These are phyloP conservation scores for Ochetophila trinervis DNA, from an alignment of 306 rosid species.

Conservation along the genomic window DNA sequence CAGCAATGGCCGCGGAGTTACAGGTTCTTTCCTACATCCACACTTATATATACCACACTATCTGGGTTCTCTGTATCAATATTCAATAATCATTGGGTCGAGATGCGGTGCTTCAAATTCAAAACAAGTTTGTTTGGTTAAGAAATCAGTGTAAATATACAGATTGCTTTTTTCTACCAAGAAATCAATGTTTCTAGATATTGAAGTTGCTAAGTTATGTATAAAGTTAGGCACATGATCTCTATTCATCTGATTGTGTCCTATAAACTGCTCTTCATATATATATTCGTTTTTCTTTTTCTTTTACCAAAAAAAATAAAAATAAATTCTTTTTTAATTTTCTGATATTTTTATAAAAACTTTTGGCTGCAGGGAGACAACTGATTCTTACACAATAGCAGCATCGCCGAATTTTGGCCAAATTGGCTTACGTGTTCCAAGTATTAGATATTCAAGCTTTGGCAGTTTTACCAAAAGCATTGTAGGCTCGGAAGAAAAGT, in stretches of 20 bases:
- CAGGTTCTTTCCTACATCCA: slow-evolving; percentile 28
- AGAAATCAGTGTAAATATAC: too few species aligned
- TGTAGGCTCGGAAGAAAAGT: slow-evolving; percentile 47
- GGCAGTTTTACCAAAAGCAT: slow-evolving; percentile 31
- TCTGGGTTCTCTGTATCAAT: background rate
- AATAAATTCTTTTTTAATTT: too few species aligned
- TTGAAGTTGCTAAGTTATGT: too few species aligned
- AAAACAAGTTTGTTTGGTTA: too few species aligned
- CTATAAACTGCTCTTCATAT: too few species aligned
- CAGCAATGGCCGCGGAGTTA: slow-evolving; percentile 83
- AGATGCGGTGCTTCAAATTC: too few species aligned
- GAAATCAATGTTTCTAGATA: too few species aligned
- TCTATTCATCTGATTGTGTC: too few species aligned
- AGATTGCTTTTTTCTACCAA: too few species aligned
- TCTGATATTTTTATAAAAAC: background rate
- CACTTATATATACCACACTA: background rate
- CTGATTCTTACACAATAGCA: slow-evolving; percentile 69
- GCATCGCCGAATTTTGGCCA: slow-evolving; percentile 63
- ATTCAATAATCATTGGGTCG: background rate
- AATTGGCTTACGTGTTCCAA: slow-evolving; percentile 37
- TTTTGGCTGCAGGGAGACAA: slow-evolving; percentile 55
- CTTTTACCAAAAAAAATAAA: too few species aligned
- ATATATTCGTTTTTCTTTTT: background rate
- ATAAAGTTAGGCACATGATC: too few species aligned
- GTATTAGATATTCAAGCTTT: slow-evolving; percentile 49